Evolutionary conservation across 2,329 filamentous ascomycete genomes (phyloP), one percentile per base, ranked within the genome.

Genomic region (Cercospora berteroae): DNA sequence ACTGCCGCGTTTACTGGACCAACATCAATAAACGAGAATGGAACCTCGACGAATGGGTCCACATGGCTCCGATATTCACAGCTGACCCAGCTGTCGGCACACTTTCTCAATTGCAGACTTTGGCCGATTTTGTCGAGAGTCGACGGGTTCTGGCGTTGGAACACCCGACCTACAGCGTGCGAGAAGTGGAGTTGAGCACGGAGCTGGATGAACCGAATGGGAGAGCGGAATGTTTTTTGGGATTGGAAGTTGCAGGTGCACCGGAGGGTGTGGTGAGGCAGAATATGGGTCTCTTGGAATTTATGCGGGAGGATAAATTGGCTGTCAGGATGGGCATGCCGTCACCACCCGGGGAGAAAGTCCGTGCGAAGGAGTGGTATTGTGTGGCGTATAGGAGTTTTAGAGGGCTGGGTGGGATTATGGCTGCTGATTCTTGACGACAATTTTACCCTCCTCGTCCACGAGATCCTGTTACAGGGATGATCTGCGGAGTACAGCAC

Each of bases 251-350:
- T 36, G 13, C 50, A 4, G 55, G 50, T 13, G 62, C 33, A 31
- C 62, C 62, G 16, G 65, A 64, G 50, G 65, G 55, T 36, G 52
- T 67, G 18, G 65, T 63, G 33, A 57, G 55, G 52, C 65, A 57
- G 52, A 39, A n/a, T 48, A 31, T 66, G 59, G 64, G 64, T 0
- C 56, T 62, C 12, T 27, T 62, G 58, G 44, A 60, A 20, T 66
- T 66, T 25, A 31, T 62, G 31, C 33, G 59, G 9, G 58, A 60
- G 44, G 44, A 57, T 12, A 48, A 56, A 23, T 52, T 62, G 44
- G 42, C 36, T 1, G 5, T 55, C 4, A 33, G 20, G n/a, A 44
- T 50, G 29, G 60, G 27, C 4, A 62, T 29, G 42, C 7, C n/a
- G 27, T 0, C n/a, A 1, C 36, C 4, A 5, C 29, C 27, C 13